Evolutionary conservation across 306 rosid species (phyloP), one percentile per base, ranked within the genome.

Genomic region (apple (Malus domestica)): DNA sequence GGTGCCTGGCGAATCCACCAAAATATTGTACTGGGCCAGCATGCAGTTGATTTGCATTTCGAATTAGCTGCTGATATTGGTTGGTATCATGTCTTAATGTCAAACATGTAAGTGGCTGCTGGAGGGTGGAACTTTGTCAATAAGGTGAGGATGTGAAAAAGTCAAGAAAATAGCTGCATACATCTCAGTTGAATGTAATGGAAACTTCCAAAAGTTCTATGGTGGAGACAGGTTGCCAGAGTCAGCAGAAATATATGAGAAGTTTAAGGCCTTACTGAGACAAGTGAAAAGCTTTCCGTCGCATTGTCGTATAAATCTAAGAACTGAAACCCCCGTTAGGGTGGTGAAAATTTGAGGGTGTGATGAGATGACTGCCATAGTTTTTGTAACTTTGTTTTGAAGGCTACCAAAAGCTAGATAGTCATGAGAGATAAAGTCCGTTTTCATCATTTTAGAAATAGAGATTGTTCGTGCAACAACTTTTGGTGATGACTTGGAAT

Each of bases 281-380:
- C 67, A 68, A 46, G 79, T 82, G 93, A 90, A 83, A 90, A 88
- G 79, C 82, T 88, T 10, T 91, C 91, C 62, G 73, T 90, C 76
- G 83, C 86, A 14, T 88, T 85, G 78, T 29, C 74, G 83, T 74
- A 46, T 82, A 61, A 67, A 71, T 68, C 30, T 71, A 65, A 59
- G 77, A 68, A 70, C 82, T 32, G 79, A 78, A 49, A 76, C 76
- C 54, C 85, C 91, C 67, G 79, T 88, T 66, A 80, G 89, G 44
- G 90, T 90, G 60, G 83, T 90, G 74, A 88, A 90, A 90, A 90
- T 76, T 78, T 88, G 79, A 78, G 91, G 70, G 82, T 82, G 32
- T 87, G 85, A 84, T 6, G 42, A 38, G 42, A 38, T 59, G 93
- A 90, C 60, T 88, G 90, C 81, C 93, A 87, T 69, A 80, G 70